Base-by-base conservation (phyloP, 1,284 basidiomycete genomes). In the Flammula alnicola region DNA sequence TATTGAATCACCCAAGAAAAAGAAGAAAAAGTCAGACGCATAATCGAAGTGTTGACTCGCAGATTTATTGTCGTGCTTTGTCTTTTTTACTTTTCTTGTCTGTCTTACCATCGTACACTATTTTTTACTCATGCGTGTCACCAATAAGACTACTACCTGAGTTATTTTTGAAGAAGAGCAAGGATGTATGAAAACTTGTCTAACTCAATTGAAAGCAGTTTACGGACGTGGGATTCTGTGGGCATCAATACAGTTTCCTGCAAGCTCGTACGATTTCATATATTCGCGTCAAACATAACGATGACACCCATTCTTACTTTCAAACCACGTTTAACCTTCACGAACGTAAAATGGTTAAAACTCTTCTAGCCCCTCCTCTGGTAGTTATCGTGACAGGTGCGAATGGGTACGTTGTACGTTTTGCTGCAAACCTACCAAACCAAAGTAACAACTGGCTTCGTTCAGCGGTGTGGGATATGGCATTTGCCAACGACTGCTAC, bases 381-480 rank as follows among this genome's bases (percentile, higher is more conserved):
- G 67, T 71, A 31, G 53, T 73, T 52, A 45, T 73, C 41, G 68
- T 73, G 8, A 74, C 71, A 39, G 64, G 74, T 59, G 63, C 84
- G 62, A 66, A 83, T 81, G 64, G 70, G 75, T 75, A 46, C 44
- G 67, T 51, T 23, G 22, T 32, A 9, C n/a, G 6, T 37, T 40
- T 37, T 23, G 12, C n/a, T 32, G 3, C 4, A 31, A 36, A 19
- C 8, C 14, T 22, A 27, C 5, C 19, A 47, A 25, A 4, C 12
- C 39, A 30, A n/a, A n/a, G 26, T 29, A 40, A 44, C 25, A 4
- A 17, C 17, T 9, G 14, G 26, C 26, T 38, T 31, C 19, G 25
- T 23, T 45, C 65, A 95, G 93, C 44, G 93, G 93, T 48, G 79
- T 95, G 23, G 93, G 93, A 9, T 87, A 88, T 62, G 92, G 90